Base-by-base conservation (phyloP, 2,329 filamentous ascomycete species). In the Penicillium nordicum region DNA sequence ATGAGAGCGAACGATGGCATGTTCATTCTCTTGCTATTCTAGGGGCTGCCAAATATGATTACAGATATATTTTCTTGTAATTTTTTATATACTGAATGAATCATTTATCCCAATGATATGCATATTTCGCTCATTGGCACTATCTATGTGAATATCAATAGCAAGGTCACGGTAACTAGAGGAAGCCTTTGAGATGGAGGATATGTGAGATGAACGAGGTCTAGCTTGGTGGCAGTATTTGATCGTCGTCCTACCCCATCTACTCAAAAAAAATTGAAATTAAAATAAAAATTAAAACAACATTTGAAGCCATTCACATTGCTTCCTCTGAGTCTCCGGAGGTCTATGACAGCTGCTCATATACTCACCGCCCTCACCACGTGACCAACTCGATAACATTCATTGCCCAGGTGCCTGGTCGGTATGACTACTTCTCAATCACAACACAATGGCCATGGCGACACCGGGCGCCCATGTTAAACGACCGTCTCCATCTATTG, bases 381-480 rank as follows among this genome's bases (percentile, higher is more conserved):
- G 52, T 54, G 52, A 50, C 45, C 12, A n/a, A 50, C 23, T 42
- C n/a, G 30, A 50, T 49, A 43, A 36, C 52, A 54, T 23, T 32
- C 30, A 32, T 32, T 41, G 46, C 21, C 21, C 21, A 21, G 21
- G 21, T 21, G 21, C 23, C 29, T 43, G 60, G 54, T 67, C 42
- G 66, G 61, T 64, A 34, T 21, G 11, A 45, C 25, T 38, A 58
- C 36, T 44, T 36, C 43, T 36, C 21, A 4, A 41, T 56, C 53
- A 48, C 21, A 42, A 56, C 62, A 47, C 21, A 38, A 42, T 53
- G 61, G 67, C 62, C 61, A 75, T 74, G 72, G 66, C 64, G 55
- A 57, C 68, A 55, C 62, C 66, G 32, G 59, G 63, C 57, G 59
- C 64, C 34, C 62, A 66, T 18, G 37, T 72, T 54, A 76, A 77